A percentile compares a stretch with the other conserved stretches of the same genome.
Conservation (phyloP, 1,284 basidiomycete species). For the Xerocomus nothofagi region DNA sequence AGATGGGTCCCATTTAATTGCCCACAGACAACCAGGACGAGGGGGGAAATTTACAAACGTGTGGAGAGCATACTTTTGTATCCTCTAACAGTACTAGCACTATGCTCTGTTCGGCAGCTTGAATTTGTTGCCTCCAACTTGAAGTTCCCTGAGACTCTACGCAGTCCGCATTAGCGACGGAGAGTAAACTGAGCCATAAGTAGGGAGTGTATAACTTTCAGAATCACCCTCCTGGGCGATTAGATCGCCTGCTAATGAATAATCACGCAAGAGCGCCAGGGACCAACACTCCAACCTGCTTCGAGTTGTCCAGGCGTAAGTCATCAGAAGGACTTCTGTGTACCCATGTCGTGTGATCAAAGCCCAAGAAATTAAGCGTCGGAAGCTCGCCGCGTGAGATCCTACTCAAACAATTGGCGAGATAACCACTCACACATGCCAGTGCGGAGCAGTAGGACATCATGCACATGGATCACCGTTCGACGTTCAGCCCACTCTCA, state of each 20-base stretch:
- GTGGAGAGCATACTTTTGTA: not conserved
- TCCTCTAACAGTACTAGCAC: too few relatives aligned
- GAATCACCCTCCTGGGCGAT: not conserved
- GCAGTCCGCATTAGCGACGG: conserved; percentile 3
- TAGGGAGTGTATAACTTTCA: not conserved
- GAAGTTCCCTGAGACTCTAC: not conserved
- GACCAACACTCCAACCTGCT: not conserved
- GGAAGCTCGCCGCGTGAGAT: not conserved
- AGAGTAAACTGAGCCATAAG: not conserved
- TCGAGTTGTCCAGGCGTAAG: not conserved
- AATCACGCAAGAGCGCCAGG: not conserved
- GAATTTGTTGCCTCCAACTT: not conserved
- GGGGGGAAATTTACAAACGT: not conserved
- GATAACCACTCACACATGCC: conserved; percentile 2
- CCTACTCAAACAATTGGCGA: not conserved
- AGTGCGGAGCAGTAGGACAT: too few relatives aligned
- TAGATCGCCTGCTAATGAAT: not conserved
- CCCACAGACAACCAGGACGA: not conserved
- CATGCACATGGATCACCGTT: too few relatives aligned
- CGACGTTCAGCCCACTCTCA: not conserved
- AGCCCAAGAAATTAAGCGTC: not conserved
- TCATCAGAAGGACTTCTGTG: not conserved
- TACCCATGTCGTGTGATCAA: not conserved
- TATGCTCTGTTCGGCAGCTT: not conserved
- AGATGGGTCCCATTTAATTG: too few relatives aligned